Percentiles rank a stretch among this genome's conserved stretches.
phyloP scores from a whole-genome alignment of 257 asterid genomes.

The Penstemon davidsonii region DNA sequence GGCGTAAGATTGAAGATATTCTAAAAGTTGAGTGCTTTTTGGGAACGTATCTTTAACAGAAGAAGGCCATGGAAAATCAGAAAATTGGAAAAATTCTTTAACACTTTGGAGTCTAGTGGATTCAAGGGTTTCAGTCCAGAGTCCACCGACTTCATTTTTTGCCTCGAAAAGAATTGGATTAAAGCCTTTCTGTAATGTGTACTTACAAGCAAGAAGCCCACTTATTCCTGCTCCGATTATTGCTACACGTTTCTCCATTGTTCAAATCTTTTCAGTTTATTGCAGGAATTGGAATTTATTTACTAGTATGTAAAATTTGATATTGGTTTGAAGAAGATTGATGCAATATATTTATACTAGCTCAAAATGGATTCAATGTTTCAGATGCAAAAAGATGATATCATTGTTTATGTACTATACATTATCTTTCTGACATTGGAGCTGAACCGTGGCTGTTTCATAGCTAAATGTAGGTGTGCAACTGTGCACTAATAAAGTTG shows the following conservation, averaged over 20 bases:
- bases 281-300: too few species aligned
- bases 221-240: conserved; percentile 70
- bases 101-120: conserved; percentile 48
- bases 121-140: conserved; percentile 58
- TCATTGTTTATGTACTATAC: too few species aligned
- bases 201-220: conserved; percentile 72
- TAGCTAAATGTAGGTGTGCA: too few species aligned
- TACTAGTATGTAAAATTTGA: too few species aligned
- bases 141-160: conserved; percentile 45
- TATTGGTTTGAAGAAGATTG: too few species aligned
- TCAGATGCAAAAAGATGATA: too few species aligned
- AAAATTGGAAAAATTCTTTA: conserved; percentile 38
- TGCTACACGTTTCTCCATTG: conserved; percentile 56
- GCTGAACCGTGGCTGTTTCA: too few species aligned
- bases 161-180: conserved; percentile 54
- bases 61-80: conserved; percentile 68
- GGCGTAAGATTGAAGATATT: conserved; percentile 56
- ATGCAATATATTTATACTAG: too few species aligned
- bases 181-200: conserved; percentile 45
- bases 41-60: conserved; percentile 45
- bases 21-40: conserved; percentile 25
- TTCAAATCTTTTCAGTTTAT: not conserved
- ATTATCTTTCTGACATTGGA: too few species aligned
- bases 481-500: too few species aligned
- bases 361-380: too few species aligned